These are phyloP conservation scores for Fusarium acutatum DNA, from an alignment of 2,329 filamentous ascomycete species.

Conservation along the genomic window DNA sequence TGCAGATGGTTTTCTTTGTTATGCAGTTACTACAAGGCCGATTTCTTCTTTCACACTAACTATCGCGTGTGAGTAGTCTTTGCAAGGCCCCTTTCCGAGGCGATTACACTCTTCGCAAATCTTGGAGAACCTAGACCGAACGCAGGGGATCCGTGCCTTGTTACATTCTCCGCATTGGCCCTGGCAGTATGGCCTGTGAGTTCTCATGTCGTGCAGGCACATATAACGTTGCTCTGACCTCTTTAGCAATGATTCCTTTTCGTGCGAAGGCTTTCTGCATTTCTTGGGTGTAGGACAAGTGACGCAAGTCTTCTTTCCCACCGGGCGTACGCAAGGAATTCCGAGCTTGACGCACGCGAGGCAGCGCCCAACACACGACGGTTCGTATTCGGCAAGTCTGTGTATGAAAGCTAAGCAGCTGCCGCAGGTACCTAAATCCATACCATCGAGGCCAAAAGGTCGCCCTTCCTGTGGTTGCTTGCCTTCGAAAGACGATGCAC, in stretches of 20 bases:
- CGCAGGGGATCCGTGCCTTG: background rate
- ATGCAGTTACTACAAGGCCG: background rate
- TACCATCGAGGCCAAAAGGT: background rate
- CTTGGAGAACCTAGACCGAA: accelerated
- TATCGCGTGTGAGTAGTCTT: background rate
- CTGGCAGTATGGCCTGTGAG: background rate
- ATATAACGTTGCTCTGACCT: background rate
- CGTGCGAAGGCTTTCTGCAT: background rate
- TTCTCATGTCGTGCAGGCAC: background rate
- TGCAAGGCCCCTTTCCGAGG: background rate
- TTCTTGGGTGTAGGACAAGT: background rate
- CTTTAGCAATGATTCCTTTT: background rate
- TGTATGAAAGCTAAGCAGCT: background rate
- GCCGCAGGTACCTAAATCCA: background rate
- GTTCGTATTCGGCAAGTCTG: background rate
- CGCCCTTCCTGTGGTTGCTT: background rate
- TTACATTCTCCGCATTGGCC: background rate
- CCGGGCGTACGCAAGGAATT: background rate
- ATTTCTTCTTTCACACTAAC: background rate
- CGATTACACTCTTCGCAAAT: background rate
- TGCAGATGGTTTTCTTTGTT: background rate
- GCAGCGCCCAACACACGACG: background rate
- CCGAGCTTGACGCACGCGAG: background rate
- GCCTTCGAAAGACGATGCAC: background rate
- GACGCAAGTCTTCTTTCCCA: background rate